Evolutionary conservation across 176 grass and related monocot species (phyloP), one percentile per base, ranked within the genome.

Genomic region (Olyra latifolia): DNA sequence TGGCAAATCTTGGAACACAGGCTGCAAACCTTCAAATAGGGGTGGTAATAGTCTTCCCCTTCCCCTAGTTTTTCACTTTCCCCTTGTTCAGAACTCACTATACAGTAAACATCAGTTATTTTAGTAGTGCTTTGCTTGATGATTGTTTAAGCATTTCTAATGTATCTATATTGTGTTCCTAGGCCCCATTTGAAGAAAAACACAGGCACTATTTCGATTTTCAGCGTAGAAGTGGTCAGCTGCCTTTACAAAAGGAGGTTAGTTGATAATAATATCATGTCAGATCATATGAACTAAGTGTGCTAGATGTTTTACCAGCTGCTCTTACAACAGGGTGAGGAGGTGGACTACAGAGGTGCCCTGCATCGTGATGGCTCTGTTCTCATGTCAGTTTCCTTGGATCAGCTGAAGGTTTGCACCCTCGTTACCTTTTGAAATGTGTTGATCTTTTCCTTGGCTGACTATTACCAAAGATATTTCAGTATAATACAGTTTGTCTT

Each of bases 331-430:
- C 54, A 99, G 90, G 90, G 92, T 61, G 96, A 99, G 81, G 86
- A 88, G 72, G 90, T 99, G 44, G 96, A 99, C 76, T 99, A 99
- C 88, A 94, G 92, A 88, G 93, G 93, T 24, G 96, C 90, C 39
- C 75, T 99, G 80, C 96, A 99, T 88, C 96, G 96, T 77, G 96
- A 99, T 88, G 96, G 96, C 23, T 99, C 93, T 86, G 96, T 99
- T 69, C 84, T 99, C 58, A 91, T 99, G 97, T 90, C 97, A 88
- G 97, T 93, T 66, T 84, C 97, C 43, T 86, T 99, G 79, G 88
- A 99, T 78, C 87, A 93, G 67, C 67, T 95, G 57, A 95, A 95
- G 91, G 96, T 93, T 60, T 53, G 35, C 46, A 71, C 28, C 32
- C 49, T 53, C 71, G 32, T 12, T 60, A 28, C 23, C 39, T 35